These are phyloP conservation scores for Gymnopilus junonius DNA, from an alignment of 768 basidiomycete genomes.

Conservation along the genomic window DNA sequence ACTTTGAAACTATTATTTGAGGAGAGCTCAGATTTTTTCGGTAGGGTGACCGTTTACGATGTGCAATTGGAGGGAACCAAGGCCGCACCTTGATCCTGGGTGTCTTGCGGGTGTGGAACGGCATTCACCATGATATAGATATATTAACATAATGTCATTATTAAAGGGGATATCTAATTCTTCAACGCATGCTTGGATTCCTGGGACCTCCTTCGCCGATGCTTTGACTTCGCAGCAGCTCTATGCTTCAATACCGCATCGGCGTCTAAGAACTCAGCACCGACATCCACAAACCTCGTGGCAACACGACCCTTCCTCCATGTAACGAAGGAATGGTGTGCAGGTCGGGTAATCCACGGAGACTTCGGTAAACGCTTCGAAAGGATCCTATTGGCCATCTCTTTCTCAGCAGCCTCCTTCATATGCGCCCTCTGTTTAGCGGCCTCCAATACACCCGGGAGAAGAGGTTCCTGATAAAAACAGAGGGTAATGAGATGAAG, in stretches of 20 bases:
- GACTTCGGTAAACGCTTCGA: constrained; percentile 43
- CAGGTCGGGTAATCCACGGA: constrained; percentile 40
- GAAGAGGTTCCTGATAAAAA: constrained; percentile 57
- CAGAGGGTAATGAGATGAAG: constrained; percentile 6
- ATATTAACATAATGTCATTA: background rate
- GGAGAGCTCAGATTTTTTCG: constrained; percentile 86
- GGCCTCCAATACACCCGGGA: constrained; percentile 58
- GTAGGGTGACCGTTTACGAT: constrained; percentile 78
- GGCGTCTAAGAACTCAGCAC: constrained; percentile 67
- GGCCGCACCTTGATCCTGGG: background rate
- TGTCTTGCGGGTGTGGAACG: background rate
- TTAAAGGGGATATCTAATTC: constrained; percentile 13
- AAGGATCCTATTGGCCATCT: constrained; percentile 43
- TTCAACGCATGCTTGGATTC: constrained; percentile 5
- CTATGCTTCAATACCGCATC: constrained; percentile 56
- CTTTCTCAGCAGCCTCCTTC: constrained; percentile 36
- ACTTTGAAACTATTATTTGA: constrained; percentile 74
- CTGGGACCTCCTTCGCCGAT: no score
- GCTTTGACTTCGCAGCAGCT: constrained; percentile 36
- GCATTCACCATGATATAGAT: background rate
- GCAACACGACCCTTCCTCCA: constrained; percentile 51
- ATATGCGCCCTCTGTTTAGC: constrained; percentile 42
- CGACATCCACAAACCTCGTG: constrained; percentile 76
- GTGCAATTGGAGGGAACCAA: constrained; percentile 44
- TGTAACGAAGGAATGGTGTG: constrained; percentile 39